Conservation (phyloP, 1,139 yeast species). For the Blastobotrys illinoisensis region DNA sequence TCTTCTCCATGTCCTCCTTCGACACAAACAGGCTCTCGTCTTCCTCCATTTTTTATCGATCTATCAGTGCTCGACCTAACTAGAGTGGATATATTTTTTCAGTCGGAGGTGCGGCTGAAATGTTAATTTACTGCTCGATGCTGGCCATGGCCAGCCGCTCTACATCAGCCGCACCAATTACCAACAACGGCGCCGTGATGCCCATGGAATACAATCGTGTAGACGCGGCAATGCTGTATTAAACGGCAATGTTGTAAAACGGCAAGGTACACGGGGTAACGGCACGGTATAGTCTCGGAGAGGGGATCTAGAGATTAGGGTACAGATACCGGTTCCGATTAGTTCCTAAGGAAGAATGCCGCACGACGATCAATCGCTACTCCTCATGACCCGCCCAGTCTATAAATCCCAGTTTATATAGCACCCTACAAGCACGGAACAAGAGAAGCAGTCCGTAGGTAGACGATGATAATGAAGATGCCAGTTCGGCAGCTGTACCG, state of each 20-base stretch:
- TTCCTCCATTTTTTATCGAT: conserved; percentile 5
- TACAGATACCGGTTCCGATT: neutral
- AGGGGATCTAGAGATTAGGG: neutral
- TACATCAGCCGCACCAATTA: neutral
- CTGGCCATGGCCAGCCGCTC: too few relatives aligned
- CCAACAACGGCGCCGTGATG: neutral
- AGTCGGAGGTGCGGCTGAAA: neutral
- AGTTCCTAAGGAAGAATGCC: neutral
- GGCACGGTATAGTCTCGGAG: too few relatives aligned
- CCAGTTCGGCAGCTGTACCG: neutral
- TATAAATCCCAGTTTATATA: neutral
- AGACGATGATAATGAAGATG: neutral
- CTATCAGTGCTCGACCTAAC: neutral
- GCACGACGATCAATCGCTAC: neutral
- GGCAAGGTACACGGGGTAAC: too few relatives aligned
- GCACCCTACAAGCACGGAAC: neutral
- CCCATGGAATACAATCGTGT: too few relatives aligned
- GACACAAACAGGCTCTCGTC: conserved; percentile 14
- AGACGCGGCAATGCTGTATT: too few relatives aligned
- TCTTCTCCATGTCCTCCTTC: conserved; percentile 10
- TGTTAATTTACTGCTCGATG: neutral
- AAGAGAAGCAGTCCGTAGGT: neutral
- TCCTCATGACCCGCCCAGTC: neutral
- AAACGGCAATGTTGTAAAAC: too few relatives aligned
- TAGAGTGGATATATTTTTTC: neutral